These are phyloP conservation scores for Euphorbia celastroides DNA, from an alignment of 441 rosid species.

Conservation along the genomic window DNA sequence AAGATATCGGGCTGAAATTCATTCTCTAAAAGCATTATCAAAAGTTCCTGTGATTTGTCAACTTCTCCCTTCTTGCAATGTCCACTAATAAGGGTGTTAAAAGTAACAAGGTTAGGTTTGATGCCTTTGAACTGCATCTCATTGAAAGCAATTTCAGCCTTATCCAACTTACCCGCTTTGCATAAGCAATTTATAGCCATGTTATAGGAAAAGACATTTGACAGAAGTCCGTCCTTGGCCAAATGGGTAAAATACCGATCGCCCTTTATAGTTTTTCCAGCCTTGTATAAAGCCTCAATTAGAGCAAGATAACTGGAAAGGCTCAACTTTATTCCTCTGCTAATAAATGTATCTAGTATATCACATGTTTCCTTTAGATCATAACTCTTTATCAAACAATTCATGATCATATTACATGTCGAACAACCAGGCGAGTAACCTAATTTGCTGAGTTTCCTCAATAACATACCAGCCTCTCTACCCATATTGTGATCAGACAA, in stretches of 20 bases:
- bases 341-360: constrained; percentile 44
- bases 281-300: constrained; percentile 51
- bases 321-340: constrained; percentile 52
- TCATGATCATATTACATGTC: constrained; percentile 48
- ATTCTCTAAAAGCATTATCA: constrained; percentile 48
- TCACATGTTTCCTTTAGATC: constrained; percentile 56
- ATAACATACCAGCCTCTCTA: constrained; percentile 52
- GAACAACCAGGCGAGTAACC: constrained; percentile 54
- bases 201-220: constrained; percentile 56
- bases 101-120: constrained; percentile 68
- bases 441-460: constrained; percentile 38
- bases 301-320: constrained; percentile 49
- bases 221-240: constrained; percentile 39
- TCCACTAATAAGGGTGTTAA: constrained; percentile 66
- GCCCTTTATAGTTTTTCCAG: constrained; percentile 39
- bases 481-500: constrained; percentile 60
- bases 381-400: constrained; percentile 54
- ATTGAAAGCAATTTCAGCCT: constrained; percentile 36
- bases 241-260: constrained; percentile 46
- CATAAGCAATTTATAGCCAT: constrained; percentile 74
- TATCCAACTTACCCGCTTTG: constrained; percentile 45
- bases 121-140: constrained; percentile 54
- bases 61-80: constrained; percentile 47
- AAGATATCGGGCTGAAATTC: constrained; percentile 64
- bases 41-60: constrained; percentile 31